Percentiles rank a stretch among this genome's conserved stretches.
Conservation (phyloP, 164 flowering plant genomes). For the Chimonanthus praecox region DNA sequence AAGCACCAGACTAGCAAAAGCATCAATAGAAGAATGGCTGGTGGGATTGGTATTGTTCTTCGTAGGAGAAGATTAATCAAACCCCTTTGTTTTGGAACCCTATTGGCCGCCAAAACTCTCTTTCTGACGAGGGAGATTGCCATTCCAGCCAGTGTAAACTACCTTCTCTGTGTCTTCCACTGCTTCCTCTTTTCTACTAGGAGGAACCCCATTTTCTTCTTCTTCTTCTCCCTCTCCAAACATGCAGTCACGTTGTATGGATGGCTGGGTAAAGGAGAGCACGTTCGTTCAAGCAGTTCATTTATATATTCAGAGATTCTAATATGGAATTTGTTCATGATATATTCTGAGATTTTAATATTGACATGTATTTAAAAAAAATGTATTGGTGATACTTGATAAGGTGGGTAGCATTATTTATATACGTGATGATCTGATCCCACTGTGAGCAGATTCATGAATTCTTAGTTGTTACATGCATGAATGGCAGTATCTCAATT, state of each 20-base stretch:
- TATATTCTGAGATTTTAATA: no score
- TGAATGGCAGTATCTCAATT: no score
- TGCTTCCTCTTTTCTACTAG: not conserved
- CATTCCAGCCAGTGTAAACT: not conserved
- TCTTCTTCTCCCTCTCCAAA: not conserved
- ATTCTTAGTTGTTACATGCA: no score
- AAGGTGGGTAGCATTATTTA: no score
- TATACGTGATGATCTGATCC: no score
- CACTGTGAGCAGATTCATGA: no score
- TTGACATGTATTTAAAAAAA: no score
- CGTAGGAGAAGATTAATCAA: slow-evolving; percentile 1
- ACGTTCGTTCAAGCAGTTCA: not conserved
- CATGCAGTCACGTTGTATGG: slow-evolving; percentile 3
- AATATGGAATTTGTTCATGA: no score
- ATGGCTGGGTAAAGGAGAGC: not conserved
- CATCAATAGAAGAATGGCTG: slow-evolving; percentile 25
- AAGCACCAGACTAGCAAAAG: slow-evolving; percentile 53
- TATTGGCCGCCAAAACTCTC: not conserved
- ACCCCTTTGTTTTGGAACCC: not conserved
- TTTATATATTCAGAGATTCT: no score
- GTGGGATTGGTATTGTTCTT: slow-evolving; percentile 7
- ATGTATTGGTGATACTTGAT: no score
- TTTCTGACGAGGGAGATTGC: slow-evolving; percentile 5
- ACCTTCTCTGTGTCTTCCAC: not conserved
- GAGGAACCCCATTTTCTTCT: not conserved